A percentile compares a stretch with the other conserved stretches of the same genome.
These are phyloP conservation scores for Tremellales sp. DNA, from an alignment of 1,284 basidiomycete genomes.

Conservation along the genomic window DNA sequence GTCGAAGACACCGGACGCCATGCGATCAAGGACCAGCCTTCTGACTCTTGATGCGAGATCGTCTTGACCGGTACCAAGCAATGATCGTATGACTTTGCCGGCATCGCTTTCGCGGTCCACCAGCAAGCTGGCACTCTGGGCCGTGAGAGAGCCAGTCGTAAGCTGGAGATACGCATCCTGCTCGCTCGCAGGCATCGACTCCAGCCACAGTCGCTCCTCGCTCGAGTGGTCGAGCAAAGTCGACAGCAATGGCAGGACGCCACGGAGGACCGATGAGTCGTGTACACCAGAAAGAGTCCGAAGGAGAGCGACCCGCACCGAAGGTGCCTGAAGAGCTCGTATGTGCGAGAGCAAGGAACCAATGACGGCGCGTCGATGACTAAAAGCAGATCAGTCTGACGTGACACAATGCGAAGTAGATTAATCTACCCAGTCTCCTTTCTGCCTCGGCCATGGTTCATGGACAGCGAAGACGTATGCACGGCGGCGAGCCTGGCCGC, in stretches of 20 bases:
- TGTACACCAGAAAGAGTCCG: conserved; percentile 59
- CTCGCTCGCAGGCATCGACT: conserved; percentile 4
- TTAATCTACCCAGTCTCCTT: conserved; percentile 60
- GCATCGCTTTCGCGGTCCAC: conserved; percentile 15
- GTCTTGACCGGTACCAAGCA: conserved; percentile 1
- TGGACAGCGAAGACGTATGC: conserved; percentile 58
- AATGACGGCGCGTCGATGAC: conserved; percentile 69
- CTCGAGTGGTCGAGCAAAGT: conserved; percentile 23
- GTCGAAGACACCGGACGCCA: conserved; percentile 34
- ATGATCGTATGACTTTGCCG: background rate
- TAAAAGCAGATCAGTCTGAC: conserved; percentile 30
- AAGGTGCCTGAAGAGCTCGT: conserved; percentile 56
- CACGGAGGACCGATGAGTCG: conserved; percentile 59
- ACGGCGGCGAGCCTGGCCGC: conserved; percentile 58
- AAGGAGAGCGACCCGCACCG: conserved; percentile 60
- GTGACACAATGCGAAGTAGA: background rate
- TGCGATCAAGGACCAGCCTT: conserved; percentile 20
- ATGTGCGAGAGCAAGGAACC: conserved; percentile 82
- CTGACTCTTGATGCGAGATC: conserved; percentile 12
- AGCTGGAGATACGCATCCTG: conserved; percentile 24
- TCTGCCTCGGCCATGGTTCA: conserved; percentile 53
- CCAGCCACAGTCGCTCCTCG: conserved; percentile 25
- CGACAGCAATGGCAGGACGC: conserved; percentile 60
- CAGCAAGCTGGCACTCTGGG: conserved; percentile 18
- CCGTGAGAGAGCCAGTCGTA: conserved; percentile 15